phyloP scores from a whole-genome alignment of 2,329 filamentous ascomycete genomes.

The Biscogniauxia mediterranea region DNA sequence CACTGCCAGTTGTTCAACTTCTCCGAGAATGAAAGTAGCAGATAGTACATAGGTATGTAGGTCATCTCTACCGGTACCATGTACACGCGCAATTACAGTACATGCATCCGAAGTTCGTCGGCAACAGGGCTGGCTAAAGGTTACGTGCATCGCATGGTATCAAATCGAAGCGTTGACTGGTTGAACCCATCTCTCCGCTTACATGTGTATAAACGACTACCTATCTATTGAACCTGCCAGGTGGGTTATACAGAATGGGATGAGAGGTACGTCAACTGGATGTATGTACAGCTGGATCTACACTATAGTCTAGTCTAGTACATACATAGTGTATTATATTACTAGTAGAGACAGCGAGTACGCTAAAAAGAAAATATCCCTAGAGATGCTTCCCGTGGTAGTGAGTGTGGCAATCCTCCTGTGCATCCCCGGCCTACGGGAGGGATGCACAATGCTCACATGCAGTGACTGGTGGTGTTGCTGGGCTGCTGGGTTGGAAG shows the following conservation, averaged over 20 bases:
- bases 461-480: not conserved
- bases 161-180: not conserved
- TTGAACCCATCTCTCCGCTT: not conserved
- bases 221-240: not conserved
- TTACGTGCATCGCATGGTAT: not conserved
- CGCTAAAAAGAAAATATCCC: no score
- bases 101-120: not conserved
- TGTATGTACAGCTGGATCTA: no score
- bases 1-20: slow-evolving; percentile 20
- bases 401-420: not conserved
- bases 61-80: not conserved
- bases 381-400: not conserved
- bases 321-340: not conserved
- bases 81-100: no score
- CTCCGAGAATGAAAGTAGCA: slow-evolving; percentile 7
- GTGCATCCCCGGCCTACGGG: not conserved
- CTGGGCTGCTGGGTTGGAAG: no score
- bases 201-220: not conserved
- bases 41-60: slow-evolving; percentile 11
- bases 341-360: not conserved
- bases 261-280: not conserved
- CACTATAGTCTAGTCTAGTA: no score
- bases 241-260: not conserved
- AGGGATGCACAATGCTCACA: not conserved
- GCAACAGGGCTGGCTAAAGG: not conserved